Base-by-base conservation (phyloP, 495 filamentous ascomycete species). In the Neurospora sp. region DNA sequence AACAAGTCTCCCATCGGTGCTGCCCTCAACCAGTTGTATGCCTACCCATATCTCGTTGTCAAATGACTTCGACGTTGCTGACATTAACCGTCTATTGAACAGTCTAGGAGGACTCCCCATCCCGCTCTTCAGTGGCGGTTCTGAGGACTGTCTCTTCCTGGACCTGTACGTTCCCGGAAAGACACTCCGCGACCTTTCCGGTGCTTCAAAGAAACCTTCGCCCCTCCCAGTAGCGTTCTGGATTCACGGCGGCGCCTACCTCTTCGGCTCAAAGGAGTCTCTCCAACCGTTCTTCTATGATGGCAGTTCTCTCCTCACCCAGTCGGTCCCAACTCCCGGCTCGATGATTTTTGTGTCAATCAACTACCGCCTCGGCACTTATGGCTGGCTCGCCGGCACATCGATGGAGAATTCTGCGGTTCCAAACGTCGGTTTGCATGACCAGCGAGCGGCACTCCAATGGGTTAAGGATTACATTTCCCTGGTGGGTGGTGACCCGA, bases 401-500 rank as follows among this genome's bases (percentile, higher is more conserved):
- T 83, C 84, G 1, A 82, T 88, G 74, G 82, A 87, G 61, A 73
- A 76, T 6, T 77, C 87, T 40, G 84, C 80, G 5, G 40, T 79
- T 16, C 82, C 87, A 3, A 89, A 89, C 59, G 82, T 82, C 2
- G 86, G 85, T 0, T 76, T 88, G 0, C 84, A 81, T 73, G 87
- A 89, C 74, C 85, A 87, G 69, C 74, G 84, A 16, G 83, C 83
- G 11, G 85, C 81, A 0, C 79, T 94, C 18, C 80, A 92, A 69
- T 93, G 91, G 91, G 85, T 93, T 5, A 85, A 90, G 72, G 82
- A 88, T 71, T 82, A 93, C 74, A 92, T 93, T 71, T 78, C 84
- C 69, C 82, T 87, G 0, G 90, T 93, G 73, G 91, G 91, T 6
- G 91, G 92, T 8, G 88, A 93, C 77, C 83, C 86, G 0, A 76